Percentiles rank a stretch among this genome's conserved stretches.
phyloP scores from a whole-genome alignment of 2,329 filamentous ascomycete genomes.

The Ilyonectria mors-panacis region DNA sequence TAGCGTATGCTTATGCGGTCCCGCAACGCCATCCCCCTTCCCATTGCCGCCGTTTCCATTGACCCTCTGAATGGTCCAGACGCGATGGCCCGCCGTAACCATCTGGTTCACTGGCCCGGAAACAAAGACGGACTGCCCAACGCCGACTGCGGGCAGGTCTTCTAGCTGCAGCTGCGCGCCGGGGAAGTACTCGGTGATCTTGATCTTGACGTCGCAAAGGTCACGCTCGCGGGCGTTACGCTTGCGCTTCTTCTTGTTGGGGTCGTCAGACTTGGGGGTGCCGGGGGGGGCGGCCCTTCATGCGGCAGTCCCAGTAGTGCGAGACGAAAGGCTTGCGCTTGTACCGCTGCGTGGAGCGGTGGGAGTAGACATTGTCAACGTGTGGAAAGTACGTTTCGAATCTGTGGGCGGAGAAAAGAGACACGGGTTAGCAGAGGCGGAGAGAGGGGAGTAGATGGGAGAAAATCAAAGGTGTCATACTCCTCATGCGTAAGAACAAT shows the following conservation, averaged over 20 bases:
- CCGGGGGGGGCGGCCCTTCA: slow-evolving; percentile 84
- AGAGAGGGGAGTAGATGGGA: too few relatives aligned
- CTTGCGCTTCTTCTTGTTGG: slow-evolving; percentile 86
- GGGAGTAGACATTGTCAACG: slow-evolving; percentile 88
- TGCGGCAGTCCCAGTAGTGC: slow-evolving; percentile 87
- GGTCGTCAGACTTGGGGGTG: slow-evolving; percentile 84
- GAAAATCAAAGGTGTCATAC: slow-evolving; percentile 59
- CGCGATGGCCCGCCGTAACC: slow-evolving; percentile 64
- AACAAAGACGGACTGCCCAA: slow-evolving; percentile 18
- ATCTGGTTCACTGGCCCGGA: slow-evolving; percentile 28
- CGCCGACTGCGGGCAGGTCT: slow-evolving; percentile 24
- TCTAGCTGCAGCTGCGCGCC: slow-evolving; percentile 58
- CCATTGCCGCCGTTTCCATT: slow-evolving; percentile 83
- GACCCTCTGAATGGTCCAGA: slow-evolving; percentile 83
- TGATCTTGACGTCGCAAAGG: slow-evolving; percentile 90
- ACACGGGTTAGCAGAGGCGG: slow-evolving; percentile 28
- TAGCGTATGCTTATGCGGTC: slow-evolving; percentile 81
- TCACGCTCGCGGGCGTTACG: slow-evolving; percentile 81
- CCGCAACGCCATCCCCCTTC: slow-evolving; percentile 77
- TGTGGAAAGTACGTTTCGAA: slow-evolving; percentile 88
- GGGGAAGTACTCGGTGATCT: slow-evolving; percentile 85
- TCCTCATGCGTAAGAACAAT: slow-evolving; percentile 82
- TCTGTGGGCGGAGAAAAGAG: slow-evolving; percentile 56
- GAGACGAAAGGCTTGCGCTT: slow-evolving; percentile 88
- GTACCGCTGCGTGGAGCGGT: slow-evolving; percentile 84